Evolutionary conservation across 495 filamentous ascomycete species (phyloP), one percentile per base, ranked within the genome.

Genomic region (Echria macrotheca): DNA sequence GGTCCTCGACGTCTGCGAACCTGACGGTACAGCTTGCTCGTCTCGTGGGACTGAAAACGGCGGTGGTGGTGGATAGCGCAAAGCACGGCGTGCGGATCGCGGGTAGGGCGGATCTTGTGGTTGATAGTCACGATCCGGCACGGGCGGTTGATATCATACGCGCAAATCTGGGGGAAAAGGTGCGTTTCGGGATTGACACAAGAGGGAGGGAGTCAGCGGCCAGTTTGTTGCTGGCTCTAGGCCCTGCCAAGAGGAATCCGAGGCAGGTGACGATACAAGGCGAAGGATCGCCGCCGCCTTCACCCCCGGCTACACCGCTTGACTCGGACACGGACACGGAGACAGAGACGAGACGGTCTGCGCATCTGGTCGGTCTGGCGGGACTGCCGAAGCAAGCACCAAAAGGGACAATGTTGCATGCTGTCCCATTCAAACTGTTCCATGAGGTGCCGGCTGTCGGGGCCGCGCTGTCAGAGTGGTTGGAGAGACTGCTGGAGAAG

Each of bases 361-460:
- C 60, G 17, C 82, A 87, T 64, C 66, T 87, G 4, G 70, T 86
- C 4, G 82, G 82, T 0, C 53, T 86, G 23, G 80, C 78, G 4
- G 83, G 83, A 0, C 47, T 82, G 12, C 83, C 83, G 0, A 81
- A 82, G 55, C 52, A 55, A 9, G 52, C 67, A 2, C 50, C 66
- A 0, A 69, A 72, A 8, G 70, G 83, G 14, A 50, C 52, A 1
- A 9, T 56, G 40, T 64, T 60, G 21, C 82, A 87, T 48, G 80
- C 70, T 4, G 78, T 86, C 17, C 83, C 83, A 0, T 84, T 87
- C 43, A 87, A 86, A 60, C 50, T 84, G 19, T 87, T 85, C 54
- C 83, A 87, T 53, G 71, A 76, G 42, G 73, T 78, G 3, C 70
- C 76, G 0, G 62, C 65, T 2, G 70, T 85, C 0, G 83, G 83